Percentiles rank a stretch among this genome's conserved stretches.
These are phyloP conservation scores for Acanthochlamys bracteata DNA, from an alignment of 106 monocot genomes.

Conservation along the genomic window DNA sequence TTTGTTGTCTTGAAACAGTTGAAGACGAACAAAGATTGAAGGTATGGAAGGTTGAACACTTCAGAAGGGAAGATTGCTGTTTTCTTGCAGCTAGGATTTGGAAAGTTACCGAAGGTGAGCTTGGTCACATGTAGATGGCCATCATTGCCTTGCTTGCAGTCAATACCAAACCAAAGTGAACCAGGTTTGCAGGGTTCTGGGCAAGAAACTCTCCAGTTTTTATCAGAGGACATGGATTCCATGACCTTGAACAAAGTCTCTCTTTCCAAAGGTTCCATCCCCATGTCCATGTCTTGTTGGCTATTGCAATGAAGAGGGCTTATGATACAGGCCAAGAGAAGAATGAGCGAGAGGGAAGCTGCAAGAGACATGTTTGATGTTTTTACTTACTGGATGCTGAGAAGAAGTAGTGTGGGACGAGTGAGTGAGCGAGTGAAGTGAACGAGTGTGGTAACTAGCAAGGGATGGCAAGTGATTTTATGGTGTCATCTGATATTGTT, in stretches of 20 bases:
- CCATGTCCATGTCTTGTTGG: neutral
- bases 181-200: constrained; percentile 63
- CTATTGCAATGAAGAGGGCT: neutral
- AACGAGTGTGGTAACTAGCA: no score
- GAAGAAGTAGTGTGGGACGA: no score
- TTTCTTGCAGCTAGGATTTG: constrained; percentile 57
- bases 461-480: no score
- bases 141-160: constrained; percentile 45
- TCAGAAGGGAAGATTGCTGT: constrained; percentile 57
- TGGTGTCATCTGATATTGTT: no score
- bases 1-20: constrained; percentile 56
- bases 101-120: constrained; percentile 54
- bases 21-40: constrained; percentile 74
- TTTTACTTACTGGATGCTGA: neutral
- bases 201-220: constrained; percentile 60
- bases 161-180: constrained; percentile 68
- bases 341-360: neutral
- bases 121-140: constrained; percentile 57
- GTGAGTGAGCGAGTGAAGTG: no score
- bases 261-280: constrained; percentile 40
- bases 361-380: neutral
- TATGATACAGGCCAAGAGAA: neutral
- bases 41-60: constrained; percentile 49
- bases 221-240: constrained; percentile 72
- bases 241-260: constrained; percentile 73